Conservation (phyloP, 805 yeast species). For the Kuraishia cidri region DNA sequence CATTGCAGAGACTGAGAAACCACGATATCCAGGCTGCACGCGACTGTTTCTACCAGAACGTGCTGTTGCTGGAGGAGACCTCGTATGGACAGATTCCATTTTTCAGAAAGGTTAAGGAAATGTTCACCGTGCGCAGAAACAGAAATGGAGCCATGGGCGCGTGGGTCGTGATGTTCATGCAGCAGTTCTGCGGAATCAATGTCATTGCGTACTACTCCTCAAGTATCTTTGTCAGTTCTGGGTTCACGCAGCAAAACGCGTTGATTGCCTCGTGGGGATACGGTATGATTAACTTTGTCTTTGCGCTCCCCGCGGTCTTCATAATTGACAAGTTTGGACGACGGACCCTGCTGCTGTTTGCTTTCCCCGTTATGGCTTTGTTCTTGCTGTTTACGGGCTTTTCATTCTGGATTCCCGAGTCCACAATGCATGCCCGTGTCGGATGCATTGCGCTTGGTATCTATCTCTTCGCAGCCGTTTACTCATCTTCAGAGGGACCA, state of each 20-base stretch:
- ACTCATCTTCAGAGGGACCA: slow-evolving; percentile 84
- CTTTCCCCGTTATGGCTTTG: slow-evolving; percentile 58
- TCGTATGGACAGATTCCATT: slow-evolving; percentile 35
- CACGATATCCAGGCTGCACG: slow-evolving; percentile 56
- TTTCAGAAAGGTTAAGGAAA: slow-evolving; percentile 37
- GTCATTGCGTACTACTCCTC: slow-evolving; percentile 84
- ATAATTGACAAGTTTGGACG: slow-evolving; percentile 77
- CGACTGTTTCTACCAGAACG: slow-evolving; percentile 62
- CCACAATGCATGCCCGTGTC: slow-evolving; percentile 40
- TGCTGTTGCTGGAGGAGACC: slow-evolving; percentile 53
- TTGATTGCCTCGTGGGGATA: slow-evolving; percentile 81
- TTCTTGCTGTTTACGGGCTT: slow-evolving; percentile 57
- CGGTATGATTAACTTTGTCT: slow-evolving; percentile 71
- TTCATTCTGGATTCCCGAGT: slow-evolving; percentile 58
- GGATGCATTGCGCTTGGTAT: slow-evolving; percentile 69
- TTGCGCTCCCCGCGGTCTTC: slow-evolving; percentile 77
- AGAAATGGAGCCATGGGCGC: slow-evolving; percentile 78
- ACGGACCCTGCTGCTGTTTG: slow-evolving; percentile 43
- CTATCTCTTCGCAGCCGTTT: slow-evolving; percentile 62
- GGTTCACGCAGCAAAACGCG: slow-evolving; percentile 52
- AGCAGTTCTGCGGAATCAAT: slow-evolving; percentile 86
- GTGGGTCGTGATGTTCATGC: slow-evolving; percentile 81
- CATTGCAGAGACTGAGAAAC: slow-evolving; percentile 39
- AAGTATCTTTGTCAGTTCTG: slow-evolving; percentile 61
- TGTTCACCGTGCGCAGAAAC: slow-evolving; percentile 69